These are phyloP conservation scores for Aspergillus heteromorphus DNA, from an alignment of 495 filamentous ascomycete species.

Conservation along the genomic window DNA sequence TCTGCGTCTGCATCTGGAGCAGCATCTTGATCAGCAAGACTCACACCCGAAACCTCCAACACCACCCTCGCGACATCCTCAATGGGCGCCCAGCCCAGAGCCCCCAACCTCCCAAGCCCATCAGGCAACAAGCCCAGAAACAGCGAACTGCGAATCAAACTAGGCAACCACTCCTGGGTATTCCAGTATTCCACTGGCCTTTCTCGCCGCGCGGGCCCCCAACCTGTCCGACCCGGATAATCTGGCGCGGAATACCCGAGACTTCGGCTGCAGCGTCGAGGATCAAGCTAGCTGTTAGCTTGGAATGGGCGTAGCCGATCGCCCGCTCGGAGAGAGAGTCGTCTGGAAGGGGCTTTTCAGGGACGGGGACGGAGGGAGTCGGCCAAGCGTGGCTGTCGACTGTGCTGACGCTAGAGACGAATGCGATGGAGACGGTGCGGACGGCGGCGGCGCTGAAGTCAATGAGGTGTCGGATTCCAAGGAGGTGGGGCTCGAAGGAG, in stretches of 20 bases:
- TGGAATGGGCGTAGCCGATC: conserved; percentile 50
- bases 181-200: conserved; percentile 38
- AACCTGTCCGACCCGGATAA: conserved; percentile 54
- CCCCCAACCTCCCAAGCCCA: conserved; percentile 1
- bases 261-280: conserved; percentile 36
- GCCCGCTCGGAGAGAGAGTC: conserved; percentile 17
- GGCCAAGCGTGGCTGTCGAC: too few species aligned
- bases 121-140: conserved; percentile 14
- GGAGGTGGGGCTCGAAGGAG: conserved; percentile 49
- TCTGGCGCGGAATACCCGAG: conserved; percentile 28
- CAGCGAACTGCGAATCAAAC: conserved; percentile 16
- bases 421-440: background rate
- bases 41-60: conserved; percentile 8
- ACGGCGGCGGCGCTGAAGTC: conserved; percentile 35
- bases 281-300: conserved; percentile 44
- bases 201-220: conserved; percentile 31
- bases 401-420: conserved; percentile 11
- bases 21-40: too few species aligned
- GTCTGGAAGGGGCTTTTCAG: background rate
- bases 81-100: conserved; percentile 14
- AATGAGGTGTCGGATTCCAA: conserved; percentile 45
- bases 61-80: conserved; percentile 14
- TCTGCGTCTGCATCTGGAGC: too few species aligned
- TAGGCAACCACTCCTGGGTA: conserved; percentile 30
- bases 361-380: background rate